Evolutionary conservation across 768 basidiomycete genomes (phyloP).

Genomic region (Epithele typhae): DNA sequence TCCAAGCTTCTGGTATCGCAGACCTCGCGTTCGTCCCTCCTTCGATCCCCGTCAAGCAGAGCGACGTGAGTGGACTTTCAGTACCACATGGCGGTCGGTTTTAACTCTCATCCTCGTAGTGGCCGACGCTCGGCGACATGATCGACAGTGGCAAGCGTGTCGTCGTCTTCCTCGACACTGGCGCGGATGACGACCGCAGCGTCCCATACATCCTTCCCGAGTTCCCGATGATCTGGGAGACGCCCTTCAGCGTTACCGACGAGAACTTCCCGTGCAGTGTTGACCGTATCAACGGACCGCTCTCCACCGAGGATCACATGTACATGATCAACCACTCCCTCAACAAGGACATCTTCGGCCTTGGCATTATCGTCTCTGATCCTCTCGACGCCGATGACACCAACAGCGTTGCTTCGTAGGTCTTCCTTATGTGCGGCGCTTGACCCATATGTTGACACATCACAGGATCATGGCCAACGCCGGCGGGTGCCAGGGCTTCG

Average conservation of each 20-base stretch:
- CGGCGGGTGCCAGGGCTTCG: slow-evolving; percentile 39
- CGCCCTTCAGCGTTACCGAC: slow-evolving; percentile 48
- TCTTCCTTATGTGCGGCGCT: background rate
- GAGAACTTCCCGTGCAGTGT: slow-evolving; percentile 49
- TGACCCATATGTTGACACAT: background rate
- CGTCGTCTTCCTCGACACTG: slow-evolving; percentile 56
- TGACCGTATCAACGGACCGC: slow-evolving; percentile 45
- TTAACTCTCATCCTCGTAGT: slow-evolving; percentile 30
- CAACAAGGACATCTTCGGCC: slow-evolving; percentile 35
- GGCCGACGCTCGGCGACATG: slow-evolving; percentile 64
- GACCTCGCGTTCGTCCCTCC: slow-evolving; percentile 48
- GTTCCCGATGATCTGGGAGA: slow-evolving; percentile 60
- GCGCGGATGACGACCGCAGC: slow-evolving; percentile 28
- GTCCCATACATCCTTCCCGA: slow-evolving; percentile 54
- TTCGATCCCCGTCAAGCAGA: slow-evolving; percentile 18
- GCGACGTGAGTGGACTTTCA: slow-evolving; percentile 13
- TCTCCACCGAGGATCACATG: slow-evolving; percentile 46
- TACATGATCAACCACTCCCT: slow-evolving; percentile 59
- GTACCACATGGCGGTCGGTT: background rate
- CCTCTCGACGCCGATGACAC: slow-evolving; percentile 24
- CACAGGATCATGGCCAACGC: slow-evolving; percentile 37
- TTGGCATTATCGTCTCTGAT: slow-evolving; percentile 26
- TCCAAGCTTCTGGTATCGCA: slow-evolving; percentile 43
- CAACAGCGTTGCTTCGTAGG: slow-evolving; percentile 28
- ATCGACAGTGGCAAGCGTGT: slow-evolving; percentile 57